Conservation (phyloP, 75 land plant species). For the Picea sitchensis region DNA sequence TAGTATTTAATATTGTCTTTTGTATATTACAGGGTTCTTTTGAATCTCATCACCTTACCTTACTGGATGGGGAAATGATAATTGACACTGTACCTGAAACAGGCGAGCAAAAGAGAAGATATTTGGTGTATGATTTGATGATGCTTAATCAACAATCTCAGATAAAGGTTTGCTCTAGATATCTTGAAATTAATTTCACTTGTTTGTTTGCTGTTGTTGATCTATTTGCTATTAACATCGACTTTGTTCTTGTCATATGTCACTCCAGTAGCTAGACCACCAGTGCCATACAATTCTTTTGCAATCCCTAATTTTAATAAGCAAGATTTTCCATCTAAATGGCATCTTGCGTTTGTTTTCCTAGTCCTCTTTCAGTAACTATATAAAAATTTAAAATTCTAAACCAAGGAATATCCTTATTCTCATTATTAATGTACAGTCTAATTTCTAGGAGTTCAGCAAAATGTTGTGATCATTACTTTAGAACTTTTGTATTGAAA, state of each 20-base stretch:
- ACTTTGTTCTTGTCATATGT: no score
- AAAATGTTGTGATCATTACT: neutral
- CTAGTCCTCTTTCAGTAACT: neutral
- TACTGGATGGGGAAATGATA: conserved; percentile 97
- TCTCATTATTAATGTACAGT: no score
- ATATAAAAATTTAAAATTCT: neutral
- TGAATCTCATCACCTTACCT: conserved; percentile 58
- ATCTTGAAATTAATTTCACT: no score
- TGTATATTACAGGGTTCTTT: conserved; percentile 15
- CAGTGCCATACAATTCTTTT: no score
- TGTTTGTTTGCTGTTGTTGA: no score
- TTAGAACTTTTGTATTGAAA: neutral
- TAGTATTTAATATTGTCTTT: neutral
- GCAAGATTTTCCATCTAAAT: no score
- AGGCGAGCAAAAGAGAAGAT: conserved; percentile 64
- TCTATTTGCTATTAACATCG: no score
- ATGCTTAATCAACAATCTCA: conserved; percentile 59
- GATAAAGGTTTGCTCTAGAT: conserved; percentile 48
- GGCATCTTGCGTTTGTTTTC: neutral
- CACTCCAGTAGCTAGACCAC: no score
- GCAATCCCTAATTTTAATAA: no score
- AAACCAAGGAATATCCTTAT: neutral
- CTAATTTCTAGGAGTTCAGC: neutral
- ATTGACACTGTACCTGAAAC: conserved; percentile 78
- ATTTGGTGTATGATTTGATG: conserved; percentile 90